Evolutionary conservation across 768 basidiomycete species (phyloP).

Genomic region (Dioszegia aurantiaca): DNA sequence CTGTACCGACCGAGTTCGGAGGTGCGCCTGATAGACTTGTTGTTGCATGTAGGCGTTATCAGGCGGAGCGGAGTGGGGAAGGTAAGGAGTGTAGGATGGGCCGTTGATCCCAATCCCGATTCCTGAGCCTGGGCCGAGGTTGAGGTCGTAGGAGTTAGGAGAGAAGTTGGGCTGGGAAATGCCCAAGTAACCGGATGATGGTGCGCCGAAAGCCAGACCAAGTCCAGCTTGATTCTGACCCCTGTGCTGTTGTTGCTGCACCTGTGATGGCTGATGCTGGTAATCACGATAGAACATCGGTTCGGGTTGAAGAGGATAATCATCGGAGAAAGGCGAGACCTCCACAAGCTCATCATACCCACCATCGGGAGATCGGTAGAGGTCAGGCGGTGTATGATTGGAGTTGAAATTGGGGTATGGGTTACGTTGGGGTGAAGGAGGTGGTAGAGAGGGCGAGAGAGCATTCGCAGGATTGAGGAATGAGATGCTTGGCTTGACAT

Average conservation of each 20-base stretch:
- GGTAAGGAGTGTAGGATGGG: constrained; percentile 22
- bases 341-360: too few relatives aligned
- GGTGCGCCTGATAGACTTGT: constrained; percentile 30
- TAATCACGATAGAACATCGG: not conserved
- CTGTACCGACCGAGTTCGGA: constrained; percentile 37
- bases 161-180: not conserved
- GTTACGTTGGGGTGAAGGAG: not conserved
- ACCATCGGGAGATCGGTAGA: too few relatives aligned
- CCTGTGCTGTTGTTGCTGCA: too few relatives aligned
- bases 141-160: too few relatives aligned
- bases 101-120: not conserved
- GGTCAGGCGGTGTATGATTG: too few relatives aligned
- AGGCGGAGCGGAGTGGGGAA: constrained; percentile 18
- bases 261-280: too few relatives aligned
- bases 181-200: not conserved
- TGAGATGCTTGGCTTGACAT: constrained; percentile 13
- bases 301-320: not conserved
- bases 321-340: not conserved
- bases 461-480: not conserved
- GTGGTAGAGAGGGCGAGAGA: not conserved
- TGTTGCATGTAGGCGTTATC: not conserved
- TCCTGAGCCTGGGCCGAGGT: too few relatives aligned
- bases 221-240: too few relatives aligned
- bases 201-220: not conserved
- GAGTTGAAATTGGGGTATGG: not conserved